These are phyloP conservation scores for Pleurotus ostreatus DNA, from an alignment of 768 basidiomycete species.

Conservation along the genomic window DNA sequence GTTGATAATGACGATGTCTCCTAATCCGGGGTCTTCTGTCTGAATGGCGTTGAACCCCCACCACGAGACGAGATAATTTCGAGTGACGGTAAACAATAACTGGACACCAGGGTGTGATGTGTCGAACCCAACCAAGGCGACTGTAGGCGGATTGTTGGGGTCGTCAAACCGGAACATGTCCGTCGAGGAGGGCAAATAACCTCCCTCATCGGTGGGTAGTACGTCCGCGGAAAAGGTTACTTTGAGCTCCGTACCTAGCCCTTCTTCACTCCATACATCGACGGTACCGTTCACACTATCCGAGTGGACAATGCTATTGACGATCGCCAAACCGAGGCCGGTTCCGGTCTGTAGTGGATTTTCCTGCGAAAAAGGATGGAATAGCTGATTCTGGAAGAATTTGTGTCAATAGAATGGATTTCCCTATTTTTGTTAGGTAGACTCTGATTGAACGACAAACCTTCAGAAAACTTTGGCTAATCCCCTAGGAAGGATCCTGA, in stretches of 20 bases:
- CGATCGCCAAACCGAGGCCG: conserved; percentile 91
- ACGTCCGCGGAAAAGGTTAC: conserved; percentile 76
- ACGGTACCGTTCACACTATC: conserved; percentile 87
- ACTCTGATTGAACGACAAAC: conserved; percentile 28
- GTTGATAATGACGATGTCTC: conserved; percentile 79
- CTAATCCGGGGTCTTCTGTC: conserved; percentile 36
- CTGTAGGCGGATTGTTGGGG: conserved; percentile 36
- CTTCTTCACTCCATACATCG: conserved; percentile 91
- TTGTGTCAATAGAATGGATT: background rate
- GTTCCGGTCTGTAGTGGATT: conserved; percentile 92
- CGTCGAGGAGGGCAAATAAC: conserved; percentile 27
- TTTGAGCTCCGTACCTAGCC: conserved; percentile 87
- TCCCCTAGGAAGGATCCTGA: conserved; percentile 48
- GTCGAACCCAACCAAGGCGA: conserved; percentile 76
- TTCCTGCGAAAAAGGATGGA: conserved; percentile 97
- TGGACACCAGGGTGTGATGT: conserved; percentile 58
- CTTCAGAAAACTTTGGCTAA: conserved; percentile 90
- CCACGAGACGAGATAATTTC: conserved; percentile 66
- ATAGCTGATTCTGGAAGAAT: conserved; percentile 77
- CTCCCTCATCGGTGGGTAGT: conserved; percentile 29
- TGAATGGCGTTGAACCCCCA: conserved; percentile 64
- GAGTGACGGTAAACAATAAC: conserved; percentile 59
- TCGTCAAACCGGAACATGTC: conserved; percentile 43
- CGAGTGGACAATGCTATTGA: conserved; percentile 86
- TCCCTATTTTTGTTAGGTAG: background rate